Percentiles rank a stretch among this genome's conserved stretches.
These are phyloP conservation scores for Hylodesmum podocarpum DNA, from an alignment of 306 rosid species.

Conservation along the genomic window DNA sequence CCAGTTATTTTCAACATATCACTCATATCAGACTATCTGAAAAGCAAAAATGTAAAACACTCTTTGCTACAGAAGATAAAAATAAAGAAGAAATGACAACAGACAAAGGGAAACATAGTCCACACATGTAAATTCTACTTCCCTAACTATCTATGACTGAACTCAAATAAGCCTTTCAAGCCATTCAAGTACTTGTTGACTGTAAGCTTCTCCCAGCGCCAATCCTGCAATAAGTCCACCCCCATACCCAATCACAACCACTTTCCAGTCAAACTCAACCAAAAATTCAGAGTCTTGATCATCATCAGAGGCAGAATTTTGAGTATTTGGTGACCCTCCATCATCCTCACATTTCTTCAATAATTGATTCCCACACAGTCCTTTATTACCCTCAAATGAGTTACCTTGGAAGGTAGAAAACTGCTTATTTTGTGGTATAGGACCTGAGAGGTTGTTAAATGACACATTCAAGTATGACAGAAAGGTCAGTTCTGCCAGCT, in stretches of 20 bases:
- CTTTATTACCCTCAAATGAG: slow-evolving; percentile 29
- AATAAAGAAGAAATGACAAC: not conserved
- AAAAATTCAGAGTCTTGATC: not conserved
- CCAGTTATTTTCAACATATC: not conserved
- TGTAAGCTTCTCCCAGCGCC: not conserved
- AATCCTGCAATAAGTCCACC: slow-evolving; percentile 27
- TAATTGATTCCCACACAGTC: slow-evolving; percentile 28
- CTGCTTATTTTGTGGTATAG: slow-evolving; percentile 25
- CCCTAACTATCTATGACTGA: too few relatives aligned
- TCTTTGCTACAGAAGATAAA: too few relatives aligned
- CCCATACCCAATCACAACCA: slow-evolving; percentile 20
- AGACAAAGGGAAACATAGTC: not conserved
- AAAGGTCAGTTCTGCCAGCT: slow-evolving; percentile 23
- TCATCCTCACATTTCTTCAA: slow-evolving; percentile 2
- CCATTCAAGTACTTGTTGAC: not conserved
- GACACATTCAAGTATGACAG: slow-evolving; percentile 29
- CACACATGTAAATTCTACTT: not conserved
- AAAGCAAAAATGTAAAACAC: too few relatives aligned
- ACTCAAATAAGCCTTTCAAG: not conserved
- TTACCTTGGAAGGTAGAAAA: not conserved
- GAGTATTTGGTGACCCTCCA: not conserved
- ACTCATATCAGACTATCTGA: too few relatives aligned
- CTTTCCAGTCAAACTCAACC: not conserved
- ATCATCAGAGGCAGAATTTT: not conserved
- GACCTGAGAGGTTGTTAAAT: slow-evolving; percentile 21